phyloP scores from a whole-genome alignment of 73 alveolate genomes.

The Uronychia binucleata region DNA sequence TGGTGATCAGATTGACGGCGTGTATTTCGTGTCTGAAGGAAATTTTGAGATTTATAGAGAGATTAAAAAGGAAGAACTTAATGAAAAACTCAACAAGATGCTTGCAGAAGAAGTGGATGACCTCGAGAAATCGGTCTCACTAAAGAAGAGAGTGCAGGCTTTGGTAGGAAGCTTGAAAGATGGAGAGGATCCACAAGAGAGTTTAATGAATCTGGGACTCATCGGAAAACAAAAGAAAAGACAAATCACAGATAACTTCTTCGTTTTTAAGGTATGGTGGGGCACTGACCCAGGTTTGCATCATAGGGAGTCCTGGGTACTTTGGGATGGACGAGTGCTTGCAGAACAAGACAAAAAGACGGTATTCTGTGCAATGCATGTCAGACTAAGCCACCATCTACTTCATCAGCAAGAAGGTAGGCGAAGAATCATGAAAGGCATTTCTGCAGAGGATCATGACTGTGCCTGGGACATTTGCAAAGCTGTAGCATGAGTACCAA shows the following conservation, averaged over 20 bases:
- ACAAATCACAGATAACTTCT: no score
- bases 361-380: not conserved
- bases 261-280: no score
- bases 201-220: no score
- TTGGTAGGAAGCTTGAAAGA: not conserved
- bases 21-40: not conserved
- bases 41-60: not conserved
- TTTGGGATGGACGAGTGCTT: not conserved
- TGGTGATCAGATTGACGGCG: not conserved
- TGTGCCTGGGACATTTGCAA: not conserved
- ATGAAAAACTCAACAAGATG: not conserved
- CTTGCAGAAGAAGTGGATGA: not conserved
- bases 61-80: not conserved
- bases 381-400: not conserved
- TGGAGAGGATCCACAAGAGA: not conserved
- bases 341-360: not conserved
- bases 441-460: not conserved
- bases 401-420: not conserved
- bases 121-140: not conserved
- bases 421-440: not conserved
- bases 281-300: not conserved
- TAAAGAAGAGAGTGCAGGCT: not conserved
- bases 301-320: not conserved
- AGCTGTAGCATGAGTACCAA: not conserved
- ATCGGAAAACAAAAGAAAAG: no score